phyloP scores from a whole-genome alignment of 1,284 basidiomycete species.

The Stereum hirsutum region DNA sequence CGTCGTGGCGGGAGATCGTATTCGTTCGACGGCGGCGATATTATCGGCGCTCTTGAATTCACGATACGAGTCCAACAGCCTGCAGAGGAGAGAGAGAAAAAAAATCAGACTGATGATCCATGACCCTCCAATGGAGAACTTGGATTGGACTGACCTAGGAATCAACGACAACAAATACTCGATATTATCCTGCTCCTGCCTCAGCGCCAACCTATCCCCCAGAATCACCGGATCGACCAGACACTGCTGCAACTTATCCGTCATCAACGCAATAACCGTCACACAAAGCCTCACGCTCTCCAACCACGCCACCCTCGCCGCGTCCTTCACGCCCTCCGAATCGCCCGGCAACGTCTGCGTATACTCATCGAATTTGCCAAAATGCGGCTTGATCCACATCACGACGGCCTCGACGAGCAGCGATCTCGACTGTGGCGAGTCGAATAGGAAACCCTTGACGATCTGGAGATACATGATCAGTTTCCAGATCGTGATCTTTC shows the following conservation, averaged over 20 bases:
- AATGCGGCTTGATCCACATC: conserved; percentile 91
- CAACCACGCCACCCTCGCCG: conserved; percentile 80
- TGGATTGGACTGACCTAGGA: conserved; percentile 50
- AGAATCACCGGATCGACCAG: conserved; percentile 61
- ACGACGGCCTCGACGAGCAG: conserved; percentile 84
- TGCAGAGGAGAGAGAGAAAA: conserved; percentile 18
- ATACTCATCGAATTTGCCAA: conserved; percentile 87
- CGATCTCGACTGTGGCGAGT: conserved; percentile 71
- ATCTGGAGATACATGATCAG: conserved; percentile 90
- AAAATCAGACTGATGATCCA: no score
- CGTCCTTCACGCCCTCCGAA: conserved; percentile 55
- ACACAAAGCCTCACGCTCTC: conserved; percentile 83
- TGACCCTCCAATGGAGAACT: no score
- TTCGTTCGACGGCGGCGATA: conserved; percentile 61
- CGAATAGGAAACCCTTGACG: conserved; percentile 83
- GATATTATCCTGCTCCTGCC: conserved; percentile 89
- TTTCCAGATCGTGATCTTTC: conserved; percentile 89
- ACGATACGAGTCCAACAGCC: conserved; percentile 79
- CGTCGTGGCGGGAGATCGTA: conserved; percentile 50
- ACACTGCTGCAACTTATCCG: conserved; percentile 83
- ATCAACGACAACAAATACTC: conserved; percentile 84
- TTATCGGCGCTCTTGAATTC: conserved; percentile 72
- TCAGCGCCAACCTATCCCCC: conserved; percentile 49
- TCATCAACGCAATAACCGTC: conserved; percentile 81
- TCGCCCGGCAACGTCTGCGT: conserved; percentile 53